Conservation (phyloP, 2,329 filamentous ascomycete species). For the Colletotrichum simmondsii region DNA sequence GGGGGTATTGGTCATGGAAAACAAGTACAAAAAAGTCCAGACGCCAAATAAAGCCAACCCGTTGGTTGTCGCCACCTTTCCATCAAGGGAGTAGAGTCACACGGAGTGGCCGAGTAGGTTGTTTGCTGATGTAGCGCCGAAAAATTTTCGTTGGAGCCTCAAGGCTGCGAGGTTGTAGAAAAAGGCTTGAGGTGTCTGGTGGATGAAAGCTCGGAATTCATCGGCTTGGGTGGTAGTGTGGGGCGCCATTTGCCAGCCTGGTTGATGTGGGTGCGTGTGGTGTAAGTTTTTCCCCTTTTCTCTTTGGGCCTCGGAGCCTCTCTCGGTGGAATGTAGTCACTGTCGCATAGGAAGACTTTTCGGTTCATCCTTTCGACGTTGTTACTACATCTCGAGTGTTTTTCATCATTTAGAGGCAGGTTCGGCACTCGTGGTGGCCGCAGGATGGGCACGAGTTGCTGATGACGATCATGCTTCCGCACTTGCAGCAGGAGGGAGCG, state of each 20-base stretch:
- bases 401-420: conserved; percentile 49
- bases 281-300: neutral
- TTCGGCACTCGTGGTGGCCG: conserved; percentile 60
- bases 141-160: conserved; percentile 26
- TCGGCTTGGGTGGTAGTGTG: conserved; percentile 17
- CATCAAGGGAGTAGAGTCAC: neutral
- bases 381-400: neutral
- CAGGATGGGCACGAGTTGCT: conserved; percentile 64
- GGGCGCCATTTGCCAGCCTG: conserved; percentile 3
- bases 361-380: neutral
- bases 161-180: neutral
- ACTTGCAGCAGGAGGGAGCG: conserved; percentile 66
- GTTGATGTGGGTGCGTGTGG: neutral
- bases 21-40: neutral
- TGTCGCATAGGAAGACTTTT: neutral
- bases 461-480: conserved; percentile 67
- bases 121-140: neutral
- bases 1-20: conserved; percentile 7
- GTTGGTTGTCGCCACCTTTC: neutral
- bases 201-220: conserved; percentile 16
- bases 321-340: conserved; percentile 24
- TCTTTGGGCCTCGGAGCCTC: conserved; percentile 19
- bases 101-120: neutral
- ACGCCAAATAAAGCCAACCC: neutral
- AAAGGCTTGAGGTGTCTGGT: neutral